Evolutionary conservation across 106 monocot genomes (phyloP), one percentile per base, ranked within the genome.

Genomic region (Platanthera guangdongensis): DNA sequence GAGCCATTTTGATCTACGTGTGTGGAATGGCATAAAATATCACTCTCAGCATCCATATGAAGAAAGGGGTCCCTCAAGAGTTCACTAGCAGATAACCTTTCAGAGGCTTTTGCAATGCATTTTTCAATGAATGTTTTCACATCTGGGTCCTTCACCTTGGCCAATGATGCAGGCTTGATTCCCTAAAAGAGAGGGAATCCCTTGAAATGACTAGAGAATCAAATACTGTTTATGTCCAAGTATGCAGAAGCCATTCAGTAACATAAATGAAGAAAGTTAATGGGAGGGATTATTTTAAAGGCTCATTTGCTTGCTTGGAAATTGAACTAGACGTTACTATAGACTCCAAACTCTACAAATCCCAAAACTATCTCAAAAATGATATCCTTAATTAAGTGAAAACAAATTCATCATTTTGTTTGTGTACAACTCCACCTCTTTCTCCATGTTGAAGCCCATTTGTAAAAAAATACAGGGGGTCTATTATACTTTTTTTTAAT

Each of bases 101-200:
- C 81, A 45, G 88, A 79, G 77, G 30, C 88, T 50, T 79, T 71
- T 7, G 81, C 79, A 50, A 89, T 83, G 68, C 88, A 89, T 72
- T 89, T 89, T 51, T 83, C 85, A 60, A 89, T 89, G 68, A 89
- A 89, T 68, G 55, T 75, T 73, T 68, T 85, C 53, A 85, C 85
- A 49, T 59, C 76, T 8, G 76, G 76, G 51, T 85, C 83, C 18
- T 81, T 81, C 60, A 89, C 83, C 77, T 79, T 83, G 11, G 18
- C 68, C 54, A 89, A 51, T 59, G 88, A 85, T 72, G 81, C 83
- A 47, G 88, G 88, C 76, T 83, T 85, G 15, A 85, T 79, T 5
- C 88, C 88, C 88, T 89, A 9, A 78, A 39, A 65, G 45, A 76
- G 65, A 65, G 13, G 32, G 19, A 3, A 30, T 19, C 32, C 32